Conservation (phyloP, 192 early-diverging fungal species). For the Entrophospora sp. region DNA sequence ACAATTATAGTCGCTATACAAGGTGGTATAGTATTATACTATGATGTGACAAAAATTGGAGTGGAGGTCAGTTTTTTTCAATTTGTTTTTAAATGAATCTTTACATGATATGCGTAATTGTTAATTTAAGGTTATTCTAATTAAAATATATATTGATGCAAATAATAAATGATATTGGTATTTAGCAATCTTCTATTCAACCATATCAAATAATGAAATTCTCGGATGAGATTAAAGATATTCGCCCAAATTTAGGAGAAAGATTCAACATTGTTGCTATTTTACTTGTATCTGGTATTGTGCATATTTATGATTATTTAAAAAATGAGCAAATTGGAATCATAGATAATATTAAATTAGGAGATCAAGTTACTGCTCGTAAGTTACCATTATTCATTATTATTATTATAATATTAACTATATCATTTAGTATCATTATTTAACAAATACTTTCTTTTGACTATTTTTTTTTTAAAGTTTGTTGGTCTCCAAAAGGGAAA, state of each 20-base stretch:
- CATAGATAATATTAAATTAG: not conserved
- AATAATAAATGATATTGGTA: conserved; percentile 8
- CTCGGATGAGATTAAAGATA: conserved; percentile 44
- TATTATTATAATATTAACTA: not conserved
- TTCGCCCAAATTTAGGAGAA: conserved; percentile 53
- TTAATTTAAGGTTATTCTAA: conserved; percentile 16
- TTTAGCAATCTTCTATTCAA: conserved; percentile 22
- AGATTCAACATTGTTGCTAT: conserved; percentile 42
- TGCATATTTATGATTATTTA: conserved; percentile 15
- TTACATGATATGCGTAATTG: not conserved
- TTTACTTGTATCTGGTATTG: conserved; percentile 32
- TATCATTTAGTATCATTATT: too few relatives aligned
- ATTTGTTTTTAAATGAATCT: conserved; percentile 21
- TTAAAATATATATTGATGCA: conserved; percentile 4
- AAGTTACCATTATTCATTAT: not conserved
- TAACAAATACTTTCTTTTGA: too few relatives aligned
- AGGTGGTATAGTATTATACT: conserved; percentile 28
- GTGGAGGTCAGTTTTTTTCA: conserved; percentile 31
- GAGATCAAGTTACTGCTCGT: conserved; percentile 14
- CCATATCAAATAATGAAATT: conserved; percentile 34
- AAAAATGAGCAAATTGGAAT: not conserved
- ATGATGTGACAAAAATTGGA: conserved; percentile 29
- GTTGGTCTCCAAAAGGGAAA: conserved; percentile 85
- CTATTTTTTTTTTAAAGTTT: not conserved
- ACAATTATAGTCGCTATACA: conserved; percentile 30